Percentiles rank a stretch among this genome's conserved stretches.
Conservation (phyloP, 2,329 filamentous ascomycete species). For the Onygenales sp. region DNA sequence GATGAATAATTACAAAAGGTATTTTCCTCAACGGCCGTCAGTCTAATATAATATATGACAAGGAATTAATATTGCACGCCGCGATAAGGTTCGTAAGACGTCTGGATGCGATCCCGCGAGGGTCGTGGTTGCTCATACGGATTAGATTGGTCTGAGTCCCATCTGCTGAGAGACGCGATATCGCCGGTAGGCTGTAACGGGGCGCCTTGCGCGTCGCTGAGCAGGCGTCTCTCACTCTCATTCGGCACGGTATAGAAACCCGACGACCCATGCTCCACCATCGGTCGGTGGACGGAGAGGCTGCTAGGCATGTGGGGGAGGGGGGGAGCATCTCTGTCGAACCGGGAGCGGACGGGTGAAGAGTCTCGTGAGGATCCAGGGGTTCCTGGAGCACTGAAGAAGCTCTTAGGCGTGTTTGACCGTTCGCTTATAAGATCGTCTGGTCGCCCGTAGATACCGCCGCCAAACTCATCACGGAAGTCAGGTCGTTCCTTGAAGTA, state of each 20-base stretch:
- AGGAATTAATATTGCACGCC: not conserved
- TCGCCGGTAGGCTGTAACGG: constrained; percentile 9
- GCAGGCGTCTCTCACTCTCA: constrained; percentile 30
- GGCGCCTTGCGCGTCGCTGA: constrained; percentile 27
- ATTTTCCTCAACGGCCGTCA: too few species aligned
- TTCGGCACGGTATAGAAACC: constrained; percentile 27
- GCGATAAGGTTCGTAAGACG: constrained; percentile 12
- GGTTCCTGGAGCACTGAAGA: constrained; percentile 24
- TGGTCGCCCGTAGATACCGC: constrained; percentile 45
- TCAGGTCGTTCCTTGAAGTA: constrained; percentile 86
- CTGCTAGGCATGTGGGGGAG: too few species aligned
- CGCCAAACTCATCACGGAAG: constrained; percentile 80
- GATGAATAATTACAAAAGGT: not conserved
- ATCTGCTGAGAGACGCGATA: constrained; percentile 21
- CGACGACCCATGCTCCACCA: constrained; percentile 14
- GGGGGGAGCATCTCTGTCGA: too few species aligned
- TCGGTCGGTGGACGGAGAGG: not conserved
- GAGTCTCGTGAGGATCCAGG: constrained; percentile 30
- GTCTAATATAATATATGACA: not conserved
- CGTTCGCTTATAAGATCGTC: constrained; percentile 38
- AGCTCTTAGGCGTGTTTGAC: constrained; percentile 32
- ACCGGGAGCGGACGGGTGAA: constrained; percentile 28
- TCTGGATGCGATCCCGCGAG: not conserved
- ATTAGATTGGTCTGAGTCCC: constrained; percentile 17
- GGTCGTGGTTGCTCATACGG: not conserved